These are phyloP conservation scores for Chlorencoelia australis DNA, from an alignment of 2,329 filamentous ascomycete species.

Conservation along the genomic window DNA sequence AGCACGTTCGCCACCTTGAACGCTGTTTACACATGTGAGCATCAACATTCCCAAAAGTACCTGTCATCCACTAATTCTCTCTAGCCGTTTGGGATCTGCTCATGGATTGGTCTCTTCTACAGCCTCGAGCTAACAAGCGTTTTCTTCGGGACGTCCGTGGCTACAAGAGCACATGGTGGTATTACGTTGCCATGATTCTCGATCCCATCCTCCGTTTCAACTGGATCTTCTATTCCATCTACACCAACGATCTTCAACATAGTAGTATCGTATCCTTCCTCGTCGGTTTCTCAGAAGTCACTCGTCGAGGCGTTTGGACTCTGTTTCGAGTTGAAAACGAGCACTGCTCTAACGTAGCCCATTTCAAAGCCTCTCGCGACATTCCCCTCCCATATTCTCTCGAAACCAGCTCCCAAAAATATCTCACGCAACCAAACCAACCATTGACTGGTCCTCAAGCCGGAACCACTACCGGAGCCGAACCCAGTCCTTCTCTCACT, in stretches of 20 bases:
- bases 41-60: too few relatives aligned
- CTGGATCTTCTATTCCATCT: constrained; percentile 85
- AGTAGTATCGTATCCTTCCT: constrained; percentile 73
- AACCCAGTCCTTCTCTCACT: constrained; percentile 8
- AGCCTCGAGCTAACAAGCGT: constrained; percentile 57
- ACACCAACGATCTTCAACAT: constrained; percentile 69
- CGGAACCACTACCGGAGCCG: not conserved
- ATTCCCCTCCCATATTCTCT: constrained; percentile 67
- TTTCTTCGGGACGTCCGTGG: constrained; percentile 70
- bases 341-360: constrained; percentile 83
- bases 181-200: constrained; percentile 74
- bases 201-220: constrained; percentile 84
- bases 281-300: constrained; percentile 67
- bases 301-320: constrained; percentile 82
- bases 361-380: constrained; percentile 83
- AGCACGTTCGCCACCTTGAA: constrained; percentile 76
- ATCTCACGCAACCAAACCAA: not conserved
- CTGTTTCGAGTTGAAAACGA: constrained; percentile 96
- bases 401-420: constrained; percentile 12
- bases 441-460: not conserved
- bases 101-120: constrained; percentile 93
- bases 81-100: constrained; percentile 80
- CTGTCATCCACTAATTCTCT: not conserved
- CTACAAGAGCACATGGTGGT: constrained; percentile 69
- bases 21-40: constrained; percentile 66